Percentiles rank a stretch among this genome's conserved stretches.
These are phyloP conservation scores for Tylopilus sp. DNA, from an alignment of 1,284 basidiomycete species.

Conservation along the genomic window DNA sequence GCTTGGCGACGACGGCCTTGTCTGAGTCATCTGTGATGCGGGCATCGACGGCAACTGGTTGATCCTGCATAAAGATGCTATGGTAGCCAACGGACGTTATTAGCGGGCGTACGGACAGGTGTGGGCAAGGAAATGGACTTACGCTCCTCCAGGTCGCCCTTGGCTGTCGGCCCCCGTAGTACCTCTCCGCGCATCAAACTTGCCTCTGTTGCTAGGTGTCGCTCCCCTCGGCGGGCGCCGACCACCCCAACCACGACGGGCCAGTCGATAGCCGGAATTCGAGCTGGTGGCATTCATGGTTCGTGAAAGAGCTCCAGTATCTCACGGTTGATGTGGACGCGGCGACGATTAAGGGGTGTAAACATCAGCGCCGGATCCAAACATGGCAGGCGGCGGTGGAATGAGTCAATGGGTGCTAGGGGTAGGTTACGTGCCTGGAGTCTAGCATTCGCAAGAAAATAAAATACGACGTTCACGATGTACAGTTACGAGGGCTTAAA, in stretches of 20 bases:
- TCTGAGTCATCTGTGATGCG: constrained; percentile 55
- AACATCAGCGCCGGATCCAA: no score
- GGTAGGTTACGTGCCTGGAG: no score
- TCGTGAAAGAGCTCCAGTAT: neutral
- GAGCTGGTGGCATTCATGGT: constrained; percentile 9
- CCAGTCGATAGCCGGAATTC: neutral
- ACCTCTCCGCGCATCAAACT: neutral
- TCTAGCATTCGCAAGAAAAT: constrained; percentile 12
- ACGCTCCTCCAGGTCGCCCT: constrained; percentile 16
- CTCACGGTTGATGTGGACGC: no score
- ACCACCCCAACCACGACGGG: neutral
- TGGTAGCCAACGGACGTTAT: neutral
- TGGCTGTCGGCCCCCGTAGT: neutral
- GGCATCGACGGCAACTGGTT: constrained; percentile 50
- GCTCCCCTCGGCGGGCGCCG: neutral
- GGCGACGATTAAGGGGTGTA: no score
- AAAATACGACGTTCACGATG: constrained; percentile 4
- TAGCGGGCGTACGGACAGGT: neutral
- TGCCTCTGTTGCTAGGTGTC: neutral
- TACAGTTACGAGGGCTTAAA: constrained; percentile 11
- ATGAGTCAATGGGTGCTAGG: no score
- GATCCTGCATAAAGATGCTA: constrained; percentile 52
- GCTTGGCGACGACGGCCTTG: constrained; percentile 45
- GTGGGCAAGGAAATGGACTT: constrained; percentile 1
- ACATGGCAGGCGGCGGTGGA: no score